Conservation (phyloP, 1,284 basidiomycete species). For the Lentinus polychrous region DNA sequence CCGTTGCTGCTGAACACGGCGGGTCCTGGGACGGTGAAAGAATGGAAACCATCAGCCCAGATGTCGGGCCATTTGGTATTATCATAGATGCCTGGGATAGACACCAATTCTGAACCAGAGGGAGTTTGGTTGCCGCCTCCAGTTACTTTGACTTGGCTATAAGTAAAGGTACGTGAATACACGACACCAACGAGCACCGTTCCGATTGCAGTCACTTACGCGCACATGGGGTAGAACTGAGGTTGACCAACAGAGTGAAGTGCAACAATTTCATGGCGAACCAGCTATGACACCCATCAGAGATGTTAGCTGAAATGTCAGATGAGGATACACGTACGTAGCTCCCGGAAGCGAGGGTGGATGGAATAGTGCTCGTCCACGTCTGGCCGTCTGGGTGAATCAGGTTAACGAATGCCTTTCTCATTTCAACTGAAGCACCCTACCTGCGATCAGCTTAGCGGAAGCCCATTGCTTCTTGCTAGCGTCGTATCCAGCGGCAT, state of each 20-base stretch:
- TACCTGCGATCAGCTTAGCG: slow-evolving; percentile 24
- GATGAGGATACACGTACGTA: slow-evolving; percentile 23
- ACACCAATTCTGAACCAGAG: slow-evolving; percentile 18
- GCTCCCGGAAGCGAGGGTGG: slow-evolving; percentile 28
- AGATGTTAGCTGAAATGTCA: neutral
- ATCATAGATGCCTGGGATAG: slow-evolving; percentile 22
- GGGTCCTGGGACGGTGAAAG: slow-evolving; percentile 24
- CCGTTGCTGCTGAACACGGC: slow-evolving; percentile 12
- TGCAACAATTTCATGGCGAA: slow-evolving; percentile 30
- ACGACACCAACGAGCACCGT: slow-evolving; percentile 8
- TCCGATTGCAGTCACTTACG: slow-evolving; percentile 16
- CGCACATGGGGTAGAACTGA: slow-evolving; percentile 26
- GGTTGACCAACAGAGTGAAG: slow-evolving; percentile 23
- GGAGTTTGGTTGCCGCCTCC: slow-evolving; percentile 26
- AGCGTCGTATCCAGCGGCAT: slow-evolving; percentile 26
- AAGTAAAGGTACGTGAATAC: slow-evolving; percentile 13
- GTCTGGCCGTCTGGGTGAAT: slow-evolving; percentile 18
- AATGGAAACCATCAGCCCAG: slow-evolving; percentile 21
- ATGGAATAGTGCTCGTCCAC: slow-evolving; percentile 28
- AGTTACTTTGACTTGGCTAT: slow-evolving; percentile 30
- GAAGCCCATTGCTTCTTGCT: slow-evolving; percentile 26
- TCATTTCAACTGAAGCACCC: slow-evolving; percentile 8
- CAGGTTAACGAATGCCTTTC: slow-evolving; percentile 14
- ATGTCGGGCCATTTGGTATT: slow-evolving; percentile 23
- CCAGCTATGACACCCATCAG: slow-evolving; percentile 17